Percentiles rank a stretch among this genome's conserved stretches.
These are phyloP conservation scores for Oryza meyeriana DNA, from an alignment of 176 grass and related monocot species.

Conservation along the genomic window DNA sequence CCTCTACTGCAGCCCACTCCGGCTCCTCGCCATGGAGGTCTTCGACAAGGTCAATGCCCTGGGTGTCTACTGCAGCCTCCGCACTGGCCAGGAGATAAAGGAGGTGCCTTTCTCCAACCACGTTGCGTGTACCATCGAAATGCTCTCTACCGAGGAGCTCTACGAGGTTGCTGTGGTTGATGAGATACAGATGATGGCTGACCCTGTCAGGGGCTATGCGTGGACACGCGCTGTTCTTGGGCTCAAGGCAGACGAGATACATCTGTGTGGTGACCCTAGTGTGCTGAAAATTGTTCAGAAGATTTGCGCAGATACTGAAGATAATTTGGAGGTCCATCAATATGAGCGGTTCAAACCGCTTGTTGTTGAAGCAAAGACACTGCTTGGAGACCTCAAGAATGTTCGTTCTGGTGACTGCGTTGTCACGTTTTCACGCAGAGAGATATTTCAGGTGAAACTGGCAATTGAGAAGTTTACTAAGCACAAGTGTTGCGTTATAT, in stretches of 20 bases:
- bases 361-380: conserved; percentile 82
- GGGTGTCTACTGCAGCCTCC: conserved; percentile 88
- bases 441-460: conserved; percentile 93
- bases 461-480: conserved; percentile 93
- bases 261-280: conserved; percentile 92
- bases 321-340: conserved; percentile 67
- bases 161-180: conserved; percentile 91
- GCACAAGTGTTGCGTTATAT: conserved; percentile 95
- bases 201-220: conserved; percentile 69
- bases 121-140: conserved; percentile 76
- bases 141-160: conserved; percentile 71
- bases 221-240: conserved; percentile 88
- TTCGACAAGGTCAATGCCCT: conserved; percentile 83
- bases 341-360: conserved; percentile 94
- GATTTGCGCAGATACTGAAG: conserved; percentile 69
- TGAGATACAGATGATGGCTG: conserved; percentile 94
- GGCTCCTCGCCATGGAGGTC: conserved; percentile 96
- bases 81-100: conserved; percentile 89
- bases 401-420: conserved; percentile 78
- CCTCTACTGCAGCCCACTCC: conserved; percentile 90
- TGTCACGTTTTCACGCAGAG: conserved; percentile 81
- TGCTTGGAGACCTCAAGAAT: conserved; percentile 69
- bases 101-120: conserved; percentile 81
- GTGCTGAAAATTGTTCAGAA: conserved; percentile 70
- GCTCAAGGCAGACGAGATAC: conserved; percentile 94